Evolutionary conservation across 2,329 filamentous ascomycete genomes (phyloP).

Genomic region (Penicillium corylophilum): DNA sequence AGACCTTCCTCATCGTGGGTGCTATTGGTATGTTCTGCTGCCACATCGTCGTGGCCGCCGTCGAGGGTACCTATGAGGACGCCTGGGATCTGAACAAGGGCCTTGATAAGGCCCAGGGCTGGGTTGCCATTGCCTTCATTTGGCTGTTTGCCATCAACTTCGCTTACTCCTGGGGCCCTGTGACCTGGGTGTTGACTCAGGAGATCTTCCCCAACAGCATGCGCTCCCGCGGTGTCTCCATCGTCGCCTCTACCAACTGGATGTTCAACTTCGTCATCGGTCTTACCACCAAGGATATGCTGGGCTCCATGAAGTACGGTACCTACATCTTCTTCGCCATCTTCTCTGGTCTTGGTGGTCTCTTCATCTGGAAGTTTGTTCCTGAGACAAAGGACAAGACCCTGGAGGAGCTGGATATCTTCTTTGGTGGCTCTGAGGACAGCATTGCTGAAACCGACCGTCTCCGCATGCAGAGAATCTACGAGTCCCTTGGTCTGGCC

Average conservation of each 20-base stretch:
- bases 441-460: conserved; percentile 34
- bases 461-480: neutral
- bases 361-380: conserved; percentile 31
- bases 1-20: conserved; percentile 42
- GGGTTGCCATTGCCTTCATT: conserved; percentile 59
- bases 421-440: conserved; percentile 33
- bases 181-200: conserved; percentile 54
- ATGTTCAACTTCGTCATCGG: conserved; percentile 35
- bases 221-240: conserved; percentile 28
- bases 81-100: conserved; percentile 49
- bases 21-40: conserved; percentile 69
- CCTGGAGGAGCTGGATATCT: conserved; percentile 61
- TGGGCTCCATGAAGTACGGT: conserved; percentile 28
- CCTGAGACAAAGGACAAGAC: conserved; percentile 47
- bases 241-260: conserved; percentile 35
- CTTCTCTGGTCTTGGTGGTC: conserved; percentile 37
- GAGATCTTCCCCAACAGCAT: conserved; percentile 34
- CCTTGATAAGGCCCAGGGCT: conserved; percentile 60
- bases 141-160: conserved; percentile 61
- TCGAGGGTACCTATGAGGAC: conserved; percentile 49
- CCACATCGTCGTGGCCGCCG: conserved; percentile 66
- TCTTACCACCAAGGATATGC: conserved; percentile 33
- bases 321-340: conserved; percentile 46
- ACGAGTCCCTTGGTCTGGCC: neutral
- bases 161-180: conserved; percentile 39